A percentile compares a stretch with the other conserved stretches of the same genome.
Conservation (phyloP, 768 basidiomycete species). For the Phaeolepiota aurea region DNA sequence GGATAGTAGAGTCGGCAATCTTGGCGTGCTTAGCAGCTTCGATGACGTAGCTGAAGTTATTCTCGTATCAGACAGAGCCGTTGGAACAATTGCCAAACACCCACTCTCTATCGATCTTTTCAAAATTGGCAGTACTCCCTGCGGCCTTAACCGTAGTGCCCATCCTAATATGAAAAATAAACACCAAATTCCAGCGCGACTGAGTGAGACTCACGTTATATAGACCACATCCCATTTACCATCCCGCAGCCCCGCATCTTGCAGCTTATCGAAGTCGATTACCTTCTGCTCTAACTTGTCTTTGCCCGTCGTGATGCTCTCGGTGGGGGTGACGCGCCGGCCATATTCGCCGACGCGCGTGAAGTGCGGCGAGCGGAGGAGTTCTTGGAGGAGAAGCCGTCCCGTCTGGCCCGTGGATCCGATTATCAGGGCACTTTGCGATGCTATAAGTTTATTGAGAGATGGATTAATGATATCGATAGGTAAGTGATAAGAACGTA, state of each 20-base stretch:
- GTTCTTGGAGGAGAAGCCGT: constrained; percentile 47
- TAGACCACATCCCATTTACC: constrained; percentile 71
- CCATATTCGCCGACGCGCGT: constrained; percentile 64
- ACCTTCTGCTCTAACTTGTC: constrained; percentile 62
- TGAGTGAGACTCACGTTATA: constrained; percentile 40
- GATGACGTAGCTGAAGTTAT: constrained; percentile 53
- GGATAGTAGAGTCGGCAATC: constrained; percentile 27
- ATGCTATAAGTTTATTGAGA: too few species aligned
- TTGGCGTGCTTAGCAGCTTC: constrained; percentile 63
- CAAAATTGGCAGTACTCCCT: constrained; percentile 58
- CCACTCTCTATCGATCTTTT: constrained; percentile 73
- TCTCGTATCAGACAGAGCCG: too few species aligned
- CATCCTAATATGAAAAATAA: constrained; percentile 25
- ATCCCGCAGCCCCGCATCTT: constrained; percentile 38
- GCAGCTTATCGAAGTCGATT: constrained; percentile 63
- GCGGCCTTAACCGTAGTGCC: constrained; percentile 59
- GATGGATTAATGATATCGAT: too few species aligned
- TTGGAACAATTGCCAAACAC: constrained; percentile 12
- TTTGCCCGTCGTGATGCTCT: constrained; percentile 28
- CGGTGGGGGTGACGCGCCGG: constrained; percentile 43
- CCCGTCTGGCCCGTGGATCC: constrained; percentile 73
- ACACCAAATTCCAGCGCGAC: background rate
- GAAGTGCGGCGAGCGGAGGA: constrained; percentile 50
- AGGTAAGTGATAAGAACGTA: too few species aligned
- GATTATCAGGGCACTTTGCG: constrained; percentile 57